Evolutionary conservation across 2,329 filamentous ascomycete genomes (phyloP).

Genomic region (Knufia fluminis): DNA sequence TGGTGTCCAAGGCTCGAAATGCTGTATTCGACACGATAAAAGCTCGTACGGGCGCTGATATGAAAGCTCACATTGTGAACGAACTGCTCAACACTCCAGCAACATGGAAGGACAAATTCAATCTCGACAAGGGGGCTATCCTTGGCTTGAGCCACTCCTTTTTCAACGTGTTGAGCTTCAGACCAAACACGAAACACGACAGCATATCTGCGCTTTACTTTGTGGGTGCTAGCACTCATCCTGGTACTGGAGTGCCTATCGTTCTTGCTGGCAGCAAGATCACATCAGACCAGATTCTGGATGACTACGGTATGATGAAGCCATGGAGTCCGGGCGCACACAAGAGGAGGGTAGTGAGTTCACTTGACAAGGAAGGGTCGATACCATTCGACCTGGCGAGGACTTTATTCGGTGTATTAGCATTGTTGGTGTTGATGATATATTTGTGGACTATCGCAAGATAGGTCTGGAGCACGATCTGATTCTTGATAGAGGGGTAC

Average conservation of each 20-base stretch:
- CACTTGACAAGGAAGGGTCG: conserved; percentile 15
- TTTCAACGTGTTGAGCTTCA: conserved; percentile 39
- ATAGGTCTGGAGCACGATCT: too few species aligned
- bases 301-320: conserved; percentile 29
- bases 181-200: conserved; percentile 27
- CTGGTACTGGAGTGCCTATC: conserved; percentile 67
- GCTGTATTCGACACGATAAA: conserved; percentile 54
- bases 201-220: conserved; percentile 49
- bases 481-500: too few species aligned
- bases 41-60: conserved; percentile 49
- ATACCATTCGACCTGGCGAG: conserved; percentile 14
- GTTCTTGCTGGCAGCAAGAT: conserved; percentile 61
- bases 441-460: conserved; percentile 6
- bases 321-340: conserved; percentile 31
- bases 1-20: conserved; percentile 50
- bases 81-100: conserved; percentile 59
- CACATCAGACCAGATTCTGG: conserved; percentile 45
- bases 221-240: conserved; percentile 66
- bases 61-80: conserved; percentile 42
- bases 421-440: conserved; percentile 11
- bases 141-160: conserved; percentile 63
- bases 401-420: conserved; percentile 1
- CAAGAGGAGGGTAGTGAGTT: conserved; percentile 15
- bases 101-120: conserved; percentile 59
- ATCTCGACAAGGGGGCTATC: conserved; percentile 66